Conservation (phyloP, 208 protist genomes). For the Leishmania major region DNA sequence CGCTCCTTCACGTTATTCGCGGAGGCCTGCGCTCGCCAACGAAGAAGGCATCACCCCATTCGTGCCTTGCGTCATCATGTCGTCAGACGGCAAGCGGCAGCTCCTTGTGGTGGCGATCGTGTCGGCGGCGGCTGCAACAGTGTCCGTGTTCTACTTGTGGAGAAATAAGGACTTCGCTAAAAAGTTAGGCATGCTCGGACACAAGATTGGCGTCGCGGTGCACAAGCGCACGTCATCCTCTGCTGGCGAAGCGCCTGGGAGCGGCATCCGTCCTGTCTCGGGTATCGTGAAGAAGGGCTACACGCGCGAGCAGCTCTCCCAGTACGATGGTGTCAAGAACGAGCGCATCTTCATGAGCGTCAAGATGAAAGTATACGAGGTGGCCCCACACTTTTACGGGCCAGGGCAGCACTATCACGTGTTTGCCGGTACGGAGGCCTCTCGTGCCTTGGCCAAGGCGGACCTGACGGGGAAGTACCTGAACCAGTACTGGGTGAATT, state of each 20-base stretch:
- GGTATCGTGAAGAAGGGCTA: constrained; percentile 50
- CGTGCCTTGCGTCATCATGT: constrained; percentile 8
- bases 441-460: constrained; percentile 63
- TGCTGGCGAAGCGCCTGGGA: background rate
- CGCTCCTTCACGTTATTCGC: background rate
- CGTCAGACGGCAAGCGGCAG: constrained; percentile 12
- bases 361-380: constrained; percentile 85
- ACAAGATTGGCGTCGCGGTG: constrained; percentile 11
- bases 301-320: constrained; percentile 65
- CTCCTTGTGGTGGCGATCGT: constrained; percentile 27
- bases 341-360: constrained; percentile 74
- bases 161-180: constrained; percentile 31
- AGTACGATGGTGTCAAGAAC: constrained; percentile 72
- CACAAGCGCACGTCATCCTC: constrained; percentile 3
- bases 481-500: constrained; percentile 80
- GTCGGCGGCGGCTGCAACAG: constrained; percentile 15
- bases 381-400: constrained; percentile 86
- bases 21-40: background rate
- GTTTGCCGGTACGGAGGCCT: constrained; percentile 81
- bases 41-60: background rate
- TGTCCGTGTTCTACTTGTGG: constrained; percentile 23
- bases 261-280: constrained; percentile 64
- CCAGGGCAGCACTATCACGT: constrained; percentile 76
- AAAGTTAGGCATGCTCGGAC: constrained; percentile 28
- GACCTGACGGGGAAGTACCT: constrained; percentile 57